Percentiles rank a stretch among this genome's conserved stretches.
These are phyloP conservation scores for Apiotrichum laibachii DNA, from an alignment of 1,284 basidiomycete genomes.

Conservation along the genomic window DNA sequence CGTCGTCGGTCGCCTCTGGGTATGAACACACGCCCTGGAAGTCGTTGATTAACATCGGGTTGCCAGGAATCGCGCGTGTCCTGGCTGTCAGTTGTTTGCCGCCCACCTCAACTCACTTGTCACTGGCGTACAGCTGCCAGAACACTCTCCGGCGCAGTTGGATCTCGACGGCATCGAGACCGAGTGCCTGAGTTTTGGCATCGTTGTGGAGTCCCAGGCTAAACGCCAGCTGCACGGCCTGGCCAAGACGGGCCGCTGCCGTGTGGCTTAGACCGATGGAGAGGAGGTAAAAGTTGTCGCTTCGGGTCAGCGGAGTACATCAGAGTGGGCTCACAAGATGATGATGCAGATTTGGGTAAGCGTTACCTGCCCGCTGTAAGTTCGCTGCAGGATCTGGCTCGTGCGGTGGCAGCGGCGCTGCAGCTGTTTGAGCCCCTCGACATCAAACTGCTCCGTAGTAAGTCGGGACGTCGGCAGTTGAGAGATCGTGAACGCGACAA, in stretches of 20 bases:
- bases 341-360: conserved; percentile 48
- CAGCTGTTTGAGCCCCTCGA: conserved; percentile 46
- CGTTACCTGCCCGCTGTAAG: conserved; percentile 44
- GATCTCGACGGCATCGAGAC: conserved; percentile 44
- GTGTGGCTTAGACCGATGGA: conserved; percentile 45
- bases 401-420: conserved; percentile 47
- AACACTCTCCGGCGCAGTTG: conserved; percentile 48
- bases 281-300: conserved; percentile 50
- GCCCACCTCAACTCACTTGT: conserved; percentile 29
- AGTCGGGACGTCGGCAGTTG: conserved; percentile 47
- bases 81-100: conserved; percentile 22
- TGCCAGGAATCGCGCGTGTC: conserved; percentile 46
- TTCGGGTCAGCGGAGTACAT: conserved; percentile 12
- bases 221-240: conserved; percentile 48
- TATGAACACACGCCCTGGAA: conserved; percentile 48
- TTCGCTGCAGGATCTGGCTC: conserved; percentile 43
- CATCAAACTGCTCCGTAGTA: conserved; percentile 43
- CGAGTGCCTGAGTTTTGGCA: conserved; percentile 37
- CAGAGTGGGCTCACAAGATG: conserved; percentile 38
- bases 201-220: conserved; percentile 48
- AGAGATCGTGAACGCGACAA: conserved; percentile 50
- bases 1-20: conserved; percentile 48
- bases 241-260: conserved; percentile 44
- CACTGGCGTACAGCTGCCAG: conserved; percentile 48
- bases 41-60: conserved; percentile 50